Evolutionary conservation across 176 grass and related monocot species (phyloP), one percentile per base, ranked within the genome.

Genomic region (Avena eriantha): DNA sequence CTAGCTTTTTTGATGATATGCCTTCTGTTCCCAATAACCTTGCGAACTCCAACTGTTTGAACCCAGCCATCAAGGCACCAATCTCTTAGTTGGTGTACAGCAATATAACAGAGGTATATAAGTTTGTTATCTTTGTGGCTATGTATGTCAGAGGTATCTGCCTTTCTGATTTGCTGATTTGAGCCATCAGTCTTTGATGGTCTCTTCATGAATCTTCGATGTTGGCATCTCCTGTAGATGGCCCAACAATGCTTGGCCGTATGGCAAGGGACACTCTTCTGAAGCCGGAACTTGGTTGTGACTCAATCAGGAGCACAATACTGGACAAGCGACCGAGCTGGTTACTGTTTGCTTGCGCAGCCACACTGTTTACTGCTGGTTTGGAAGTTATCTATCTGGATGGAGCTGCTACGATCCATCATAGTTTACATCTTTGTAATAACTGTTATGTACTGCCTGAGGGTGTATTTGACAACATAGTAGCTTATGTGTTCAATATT

Each of bases 21-120:
- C 51, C 90, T 54, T n/a, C 69, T 88, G 49, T 46, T 79, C n/a
- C 61, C 41, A 46, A 81, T 33, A 75, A 75, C 12, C 26, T 43
- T 18, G 59, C 23, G 43, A 50, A 14, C 18, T 8, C 26, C 9
- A 10, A 43, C 39, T 82, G 68, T 45, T 31, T 31, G 4, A 34
- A 51, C 69, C 69, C 89, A 84, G 57, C 29, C 10, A 80, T 91
- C 69, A 58, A 58, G 23, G 80, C 69, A 39, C 81, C 76, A 69
- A 68, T 84, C 36, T 68, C 81, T 5, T 91, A 51, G 82, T 51
- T 82, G 39, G 17, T 63, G 0, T 78, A 19, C 35, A 83, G 39
- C 21, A 72, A 22, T 23, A 8, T 53, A 31, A 1, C 9, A 16
- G 49, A 79, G 89, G 74, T 83, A 65, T 83, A 65, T 0, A 65